Base-by-base conservation (phyloP, 768 basidiomycete genomes). In the Pholiota molesta region DNA sequence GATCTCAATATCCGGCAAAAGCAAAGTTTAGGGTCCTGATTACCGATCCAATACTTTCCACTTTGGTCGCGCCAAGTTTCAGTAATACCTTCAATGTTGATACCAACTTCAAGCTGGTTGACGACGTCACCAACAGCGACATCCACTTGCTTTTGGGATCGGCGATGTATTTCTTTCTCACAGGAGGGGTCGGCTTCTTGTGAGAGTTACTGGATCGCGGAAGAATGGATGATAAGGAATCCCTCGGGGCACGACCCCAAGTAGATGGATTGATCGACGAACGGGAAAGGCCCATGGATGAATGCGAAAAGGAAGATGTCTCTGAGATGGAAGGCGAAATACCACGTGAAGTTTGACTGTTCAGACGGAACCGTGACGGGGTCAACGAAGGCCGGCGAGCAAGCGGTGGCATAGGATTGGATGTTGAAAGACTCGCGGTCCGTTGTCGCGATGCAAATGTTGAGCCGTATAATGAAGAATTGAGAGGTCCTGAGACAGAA, bases 21-120 rank as follows among this genome's bases (percentile, higher is more conserved):
- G 73, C 94, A 96, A 33, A 97, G 79, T 73, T 88, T 94, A 6
- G 94, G 86, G 55, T 96, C 93, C 66, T 93, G 87, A 66, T 94
- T 89, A 14, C 96, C 96, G 66, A 97, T 97, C 95, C 94, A 97
- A 70, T 96, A 95, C 70, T 95, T 95, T 19, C 95, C 95, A 63
- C 94, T 95, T 75, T 92, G 88, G 71, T 96, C 95, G 72, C 88
- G 88, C 94, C 94, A 97, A 7, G 88, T 90, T 55, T 93, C 91
- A 6, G 86, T 83, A 6, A 92, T 89, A 14, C 91, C 86, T 73
- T 92, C 88, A 33, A 95, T 78, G 62, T 89, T 92, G 75, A 94
- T 93, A 59, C 89, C 86, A 26, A 95, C 89, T 17, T 91, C 88
- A 19, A 98, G 84, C 65, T 87, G 87, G 75, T 97, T 97, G 65